phyloP scores from a whole-genome alignment of 2,329 filamentous ascomycete species.

The Pyrenophora tritici-repentis region DNA sequence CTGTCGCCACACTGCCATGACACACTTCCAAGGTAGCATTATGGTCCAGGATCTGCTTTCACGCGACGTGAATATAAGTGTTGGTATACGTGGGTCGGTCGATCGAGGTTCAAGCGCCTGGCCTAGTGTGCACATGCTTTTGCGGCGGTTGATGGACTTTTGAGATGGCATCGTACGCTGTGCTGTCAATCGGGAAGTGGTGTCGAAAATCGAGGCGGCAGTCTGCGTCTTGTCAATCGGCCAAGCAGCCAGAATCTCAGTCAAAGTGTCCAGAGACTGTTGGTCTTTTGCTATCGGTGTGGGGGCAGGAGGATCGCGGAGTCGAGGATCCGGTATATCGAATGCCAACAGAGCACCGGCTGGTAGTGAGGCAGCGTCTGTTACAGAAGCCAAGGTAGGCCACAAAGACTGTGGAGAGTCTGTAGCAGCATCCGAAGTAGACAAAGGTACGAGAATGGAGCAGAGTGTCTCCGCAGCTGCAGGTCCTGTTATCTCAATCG shows the following conservation, averaged over 20 bases:
- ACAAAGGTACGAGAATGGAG: slow-evolving; percentile 64
- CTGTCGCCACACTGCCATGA: slow-evolving; percentile 82
- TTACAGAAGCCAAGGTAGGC: slow-evolving; percentile 36
- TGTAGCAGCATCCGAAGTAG: slow-evolving; percentile 16
- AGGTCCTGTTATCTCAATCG: slow-evolving; percentile 72
- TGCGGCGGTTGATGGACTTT: slow-evolving; percentile 79
- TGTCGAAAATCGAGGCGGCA: slow-evolving; percentile 68
- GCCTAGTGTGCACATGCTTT: slow-evolving; percentile 66
- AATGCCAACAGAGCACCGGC: slow-evolving; percentile 73
- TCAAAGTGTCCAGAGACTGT: slow-evolving; percentile 49
- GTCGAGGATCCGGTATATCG: slow-evolving; percentile 75
- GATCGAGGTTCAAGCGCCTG: slow-evolving; percentile 60
- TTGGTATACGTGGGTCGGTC: slow-evolving; percentile 76
- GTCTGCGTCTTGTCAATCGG: slow-evolving; percentile 61
- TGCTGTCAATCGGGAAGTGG: slow-evolving; percentile 67
- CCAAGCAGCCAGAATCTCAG: slow-evolving; percentile 70
- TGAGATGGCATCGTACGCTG: slow-evolving; percentile 72
- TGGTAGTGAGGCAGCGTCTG: slow-evolving; percentile 67
- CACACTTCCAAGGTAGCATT: slow-evolving; percentile 87
- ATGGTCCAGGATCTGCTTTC: slow-evolving; percentile 72
- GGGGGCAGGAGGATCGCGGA: slow-evolving; percentile 73
- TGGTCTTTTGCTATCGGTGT: slow-evolving; percentile 37
- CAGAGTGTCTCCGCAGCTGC: slow-evolving; percentile 79
- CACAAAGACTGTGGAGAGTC: slow-evolving; percentile 45
- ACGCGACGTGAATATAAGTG: slow-evolving; percentile 70